Evolutionary conservation across 139 green algal genomes (phyloP), one percentile per base, ranked within the genome.

Genomic region (Tetradesmus obliquus): DNA sequence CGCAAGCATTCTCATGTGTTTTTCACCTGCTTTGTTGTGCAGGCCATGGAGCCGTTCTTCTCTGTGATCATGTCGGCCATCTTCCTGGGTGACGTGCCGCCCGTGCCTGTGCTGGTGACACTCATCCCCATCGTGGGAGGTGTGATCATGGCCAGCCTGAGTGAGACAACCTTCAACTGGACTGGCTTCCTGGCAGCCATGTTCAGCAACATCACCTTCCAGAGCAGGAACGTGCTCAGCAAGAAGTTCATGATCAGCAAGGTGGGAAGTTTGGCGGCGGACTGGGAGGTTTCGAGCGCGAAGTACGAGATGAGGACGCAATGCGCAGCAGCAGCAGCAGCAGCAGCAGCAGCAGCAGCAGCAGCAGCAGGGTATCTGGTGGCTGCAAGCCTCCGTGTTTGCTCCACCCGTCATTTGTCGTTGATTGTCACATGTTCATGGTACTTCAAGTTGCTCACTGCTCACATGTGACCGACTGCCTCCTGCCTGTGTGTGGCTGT

Each of bases 211-310:
- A 32, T 99, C 62, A 99, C 97, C 86, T 99, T 99, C 94, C 98
- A 99, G 94, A 97, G 92, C 51, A 95, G 98, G 54, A 99, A 99
- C 92, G 98, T 99, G 72, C 95, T 99, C 54, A 97, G 92, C 91
- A 99, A 99, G 94, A 99, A 99, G 95, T 95, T 99, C 87, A 99
- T 99, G 98, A 93, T 93, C 81, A 96, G 95, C 88, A 97, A 96
- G 91, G 53, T 82, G 79, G 32, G 32, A 45, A 32, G 86, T 60
- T 80, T 86, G 54, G 53, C 1, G 3, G 32, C 74, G 13, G 74
- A 19, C 66, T 76, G 66, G 32, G 32, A 45, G 32, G 32, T 45
- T 45, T 45, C 32, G 32, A 45, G 32, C 32, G 32, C 32, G 32
- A 45, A 45, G 32, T 45, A 45, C 32, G 32, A 45, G 32, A 45